Evolutionary conservation across 139 green algal species (phyloP).

Genomic region (Closterium sp.): DNA sequence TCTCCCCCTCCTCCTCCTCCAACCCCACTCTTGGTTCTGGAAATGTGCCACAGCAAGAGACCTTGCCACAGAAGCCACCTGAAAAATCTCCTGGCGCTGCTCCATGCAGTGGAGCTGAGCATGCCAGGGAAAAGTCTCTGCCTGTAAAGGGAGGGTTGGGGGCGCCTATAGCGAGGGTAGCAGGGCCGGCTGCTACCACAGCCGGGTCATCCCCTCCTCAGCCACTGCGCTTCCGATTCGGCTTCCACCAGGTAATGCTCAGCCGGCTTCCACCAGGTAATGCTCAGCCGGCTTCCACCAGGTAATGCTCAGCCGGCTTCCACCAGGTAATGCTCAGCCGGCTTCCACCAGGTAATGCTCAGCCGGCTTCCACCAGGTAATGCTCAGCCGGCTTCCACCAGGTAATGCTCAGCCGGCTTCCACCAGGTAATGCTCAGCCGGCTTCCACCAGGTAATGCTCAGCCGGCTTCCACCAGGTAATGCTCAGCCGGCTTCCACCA

Average conservation of each 20-base stretch:
- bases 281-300: background rate
- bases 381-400: too few relatives aligned
- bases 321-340: background rate
- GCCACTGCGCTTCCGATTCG: constrained; percentile 59
- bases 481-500: too few relatives aligned
- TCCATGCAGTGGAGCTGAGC: background rate
- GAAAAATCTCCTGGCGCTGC: background rate
- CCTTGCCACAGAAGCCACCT: background rate
- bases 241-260: constrained; percentile 68
- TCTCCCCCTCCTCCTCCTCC: background rate
- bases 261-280: background rate
- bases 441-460: too few relatives aligned
- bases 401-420: too few relatives aligned
- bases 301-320: background rate
- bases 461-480: too few relatives aligned
- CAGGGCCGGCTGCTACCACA: background rate
- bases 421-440: too few relatives aligned
- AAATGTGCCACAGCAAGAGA: background rate
- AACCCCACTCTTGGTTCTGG: background rate
- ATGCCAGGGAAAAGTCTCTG: background rate
- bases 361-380: too few relatives aligned
- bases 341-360: too few relatives aligned
- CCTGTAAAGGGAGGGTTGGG: background rate
- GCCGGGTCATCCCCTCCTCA: background rate
- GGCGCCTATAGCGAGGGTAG: background rate